Percentiles rank a stretch among this genome's conserved stretches.
phyloP scores from a whole-genome alignment of 768 basidiomycete species.

The Mycena rosella region DNA sequence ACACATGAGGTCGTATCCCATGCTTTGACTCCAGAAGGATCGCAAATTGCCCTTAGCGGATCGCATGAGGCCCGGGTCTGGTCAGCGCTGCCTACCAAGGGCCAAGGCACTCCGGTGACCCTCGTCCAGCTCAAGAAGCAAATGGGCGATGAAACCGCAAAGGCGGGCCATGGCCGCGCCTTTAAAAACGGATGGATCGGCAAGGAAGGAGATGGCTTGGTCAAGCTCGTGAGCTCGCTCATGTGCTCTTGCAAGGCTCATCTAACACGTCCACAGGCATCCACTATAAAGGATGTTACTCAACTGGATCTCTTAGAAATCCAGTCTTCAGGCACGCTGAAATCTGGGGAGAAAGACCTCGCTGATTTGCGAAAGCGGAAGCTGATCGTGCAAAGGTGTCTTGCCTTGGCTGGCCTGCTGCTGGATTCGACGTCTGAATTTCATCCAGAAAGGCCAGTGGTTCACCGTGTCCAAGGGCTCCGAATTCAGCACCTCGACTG shows the following conservation, averaged over 20 bases:
- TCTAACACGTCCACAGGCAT: constrained; percentile 57
- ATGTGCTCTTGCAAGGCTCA: neutral
- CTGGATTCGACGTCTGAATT: constrained; percentile 21
- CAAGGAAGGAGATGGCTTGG: constrained; percentile 90
- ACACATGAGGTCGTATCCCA: constrained; percentile 83
- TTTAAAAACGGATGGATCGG: constrained; percentile 98
- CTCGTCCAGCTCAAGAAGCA: constrained; percentile 76
- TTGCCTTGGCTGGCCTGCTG: neutral
- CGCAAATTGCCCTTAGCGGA: constrained; percentile 80
- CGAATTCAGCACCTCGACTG: constrained; percentile 89
- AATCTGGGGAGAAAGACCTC: constrained; percentile 83
- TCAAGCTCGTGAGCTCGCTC: constrained; percentile 79
- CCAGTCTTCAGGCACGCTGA: constrained; percentile 76
- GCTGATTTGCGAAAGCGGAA: constrained; percentile 94
- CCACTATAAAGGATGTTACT: constrained; percentile 79
- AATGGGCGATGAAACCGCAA: constrained; percentile 90
- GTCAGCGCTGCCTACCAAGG: constrained; percentile 81
- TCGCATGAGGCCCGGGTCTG: constrained; percentile 98
- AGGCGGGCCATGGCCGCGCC: constrained; percentile 94
- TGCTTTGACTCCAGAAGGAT: constrained; percentile 85
- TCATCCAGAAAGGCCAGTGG: constrained; percentile 89
- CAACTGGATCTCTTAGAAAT: constrained; percentile 82
- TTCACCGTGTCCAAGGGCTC: constrained; percentile 90
- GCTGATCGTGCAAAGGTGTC: constrained; percentile 83
- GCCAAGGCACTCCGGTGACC: constrained; percentile 75